Evolutionary conservation across 805 yeast species (phyloP).

Genomic region (Lipomyces sp.): DNA sequence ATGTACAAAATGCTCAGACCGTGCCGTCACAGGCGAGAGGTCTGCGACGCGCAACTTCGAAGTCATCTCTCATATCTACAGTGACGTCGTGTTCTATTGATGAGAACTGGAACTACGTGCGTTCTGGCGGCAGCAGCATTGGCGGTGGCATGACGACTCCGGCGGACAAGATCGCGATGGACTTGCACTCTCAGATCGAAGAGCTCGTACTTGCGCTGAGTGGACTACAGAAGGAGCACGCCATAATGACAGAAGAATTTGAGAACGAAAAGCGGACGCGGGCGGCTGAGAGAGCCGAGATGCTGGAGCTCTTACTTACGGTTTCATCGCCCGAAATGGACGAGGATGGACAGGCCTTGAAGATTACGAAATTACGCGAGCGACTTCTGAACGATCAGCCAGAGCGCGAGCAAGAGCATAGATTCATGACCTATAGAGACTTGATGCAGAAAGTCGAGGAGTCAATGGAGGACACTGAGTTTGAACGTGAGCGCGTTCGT

Average conservation of each 20-base stretch:
- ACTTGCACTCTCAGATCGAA: conserved; percentile 27
- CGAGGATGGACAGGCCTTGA: background rate
- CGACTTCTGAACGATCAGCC: background rate
- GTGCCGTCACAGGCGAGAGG: conserved; percentile 1
- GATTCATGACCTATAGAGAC: conserved; percentile 20
- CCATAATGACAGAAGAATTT: conserved; percentile 22
- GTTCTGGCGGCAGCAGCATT: background rate
- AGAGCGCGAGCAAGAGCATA: conserved; percentile 5
- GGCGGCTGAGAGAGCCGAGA: conserved; percentile 18
- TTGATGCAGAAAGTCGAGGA: conserved; percentile 21
- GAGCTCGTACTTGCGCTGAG: conserved; percentile 27
- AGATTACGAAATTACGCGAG: background rate
- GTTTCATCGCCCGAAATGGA: background rate
- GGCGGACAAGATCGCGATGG: background rate
- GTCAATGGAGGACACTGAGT: conserved; percentile 11
- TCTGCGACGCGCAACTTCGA: conserved; percentile 8
- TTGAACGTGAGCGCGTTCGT: conserved; percentile 20
- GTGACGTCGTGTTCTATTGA: conserved; percentile 6
- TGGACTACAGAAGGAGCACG: conserved; percentile 26
- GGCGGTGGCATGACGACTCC: background rate
- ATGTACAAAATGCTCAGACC: no score
- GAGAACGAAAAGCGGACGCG: conserved; percentile 27
- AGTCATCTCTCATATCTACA: conserved; percentile 13
- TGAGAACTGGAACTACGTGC: background rate
- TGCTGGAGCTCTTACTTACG: conserved; percentile 7